These are phyloP conservation scores for Schizochytrium sp. DNA, from an alignment of 108 stramenopile genomes.

Conservation along the genomic window DNA sequence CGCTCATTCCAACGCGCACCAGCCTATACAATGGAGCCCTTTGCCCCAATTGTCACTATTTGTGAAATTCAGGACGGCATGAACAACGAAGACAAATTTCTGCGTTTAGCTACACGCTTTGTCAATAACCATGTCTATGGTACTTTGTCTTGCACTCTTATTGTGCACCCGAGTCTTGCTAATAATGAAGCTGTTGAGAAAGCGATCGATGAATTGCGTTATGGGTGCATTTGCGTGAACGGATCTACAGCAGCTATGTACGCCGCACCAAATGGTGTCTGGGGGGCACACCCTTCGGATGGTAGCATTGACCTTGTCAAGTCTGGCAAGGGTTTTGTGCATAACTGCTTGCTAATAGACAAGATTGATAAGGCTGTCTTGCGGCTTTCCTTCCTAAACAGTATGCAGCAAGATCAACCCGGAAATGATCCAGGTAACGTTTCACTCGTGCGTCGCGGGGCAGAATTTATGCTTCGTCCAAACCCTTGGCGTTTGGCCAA, in stretches of 20 bases:
- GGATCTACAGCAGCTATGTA: not conserved
- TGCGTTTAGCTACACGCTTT: not conserved
- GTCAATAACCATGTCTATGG: slow-evolving; percentile 8
- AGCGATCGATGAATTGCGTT: not conserved
- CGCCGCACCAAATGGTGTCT: not conserved
- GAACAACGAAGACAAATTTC: not conserved
- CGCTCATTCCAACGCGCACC: not conserved
- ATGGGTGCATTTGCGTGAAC: slow-evolving; percentile 8
- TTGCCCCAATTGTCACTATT: not conserved
- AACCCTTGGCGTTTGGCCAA: slow-evolving; percentile 26
- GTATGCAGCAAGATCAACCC: not conserved
- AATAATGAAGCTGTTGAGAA: not conserved
- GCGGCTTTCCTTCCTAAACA: not conserved
- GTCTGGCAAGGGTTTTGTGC: slow-evolving; percentile 25
- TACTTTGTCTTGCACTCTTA: not conserved
- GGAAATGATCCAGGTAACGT: not conserved
- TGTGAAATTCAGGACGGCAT: not conserved
- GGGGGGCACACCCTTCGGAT: not conserved
- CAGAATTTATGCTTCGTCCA: slow-evolving; percentile 16
- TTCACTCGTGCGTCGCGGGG: not conserved
- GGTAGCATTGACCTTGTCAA: slow-evolving; percentile 13
- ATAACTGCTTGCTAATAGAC: not conserved
- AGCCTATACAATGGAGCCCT: slow-evolving; percentile 13
- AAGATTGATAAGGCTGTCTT: not conserved
- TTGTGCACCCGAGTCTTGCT: not conserved